phyloP scores from a whole-genome alignment of 1,284 basidiomycete genomes.

The Violaceomyces palustris region DNA sequence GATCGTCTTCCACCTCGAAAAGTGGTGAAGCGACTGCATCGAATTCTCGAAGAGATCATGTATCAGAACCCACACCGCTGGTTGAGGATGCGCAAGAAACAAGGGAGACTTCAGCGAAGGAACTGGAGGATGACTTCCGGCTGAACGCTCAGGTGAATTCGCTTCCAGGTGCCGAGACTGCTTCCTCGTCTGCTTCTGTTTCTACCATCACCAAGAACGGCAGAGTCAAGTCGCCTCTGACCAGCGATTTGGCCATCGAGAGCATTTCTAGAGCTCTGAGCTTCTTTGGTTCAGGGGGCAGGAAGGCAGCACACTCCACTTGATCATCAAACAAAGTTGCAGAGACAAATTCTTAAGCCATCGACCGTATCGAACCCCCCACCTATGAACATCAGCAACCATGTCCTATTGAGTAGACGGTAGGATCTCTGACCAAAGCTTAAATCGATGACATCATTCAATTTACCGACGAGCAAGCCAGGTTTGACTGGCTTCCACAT shows the following conservation, averaged over 20 bases:
- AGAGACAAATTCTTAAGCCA: too few species aligned
- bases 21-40: too few species aligned
- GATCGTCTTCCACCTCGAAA: neutral
- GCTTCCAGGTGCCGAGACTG: conserved; percentile 8
- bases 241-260: conserved; percentile 10
- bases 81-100: neutral
- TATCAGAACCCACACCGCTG: conserved; percentile 1
- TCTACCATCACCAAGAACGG: conserved; percentile 4
- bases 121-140: neutral
- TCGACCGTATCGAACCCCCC: too few species aligned
- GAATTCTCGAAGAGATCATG: too few species aligned
- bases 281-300: conserved; percentile 24
- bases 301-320: too few species aligned
- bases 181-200: neutral
- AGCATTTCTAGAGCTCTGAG: conserved; percentile 20
- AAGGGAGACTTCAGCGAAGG: neutral
- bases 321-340: too few species aligned
- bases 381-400: too few species aligned
- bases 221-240: conserved; percentile 4
- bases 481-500: too few species aligned
- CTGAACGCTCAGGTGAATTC: neutral
- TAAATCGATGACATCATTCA: too few species aligned
- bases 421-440: too few species aligned
- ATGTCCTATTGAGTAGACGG: too few species aligned
- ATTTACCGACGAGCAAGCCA: too few species aligned